A percentile compares a stretch with the other conserved stretches of the same genome.
These are phyloP conservation scores for Talaromyces sp. DNA, from an alignment of 2,329 filamentous ascomycete species.

Conservation along the genomic window DNA sequence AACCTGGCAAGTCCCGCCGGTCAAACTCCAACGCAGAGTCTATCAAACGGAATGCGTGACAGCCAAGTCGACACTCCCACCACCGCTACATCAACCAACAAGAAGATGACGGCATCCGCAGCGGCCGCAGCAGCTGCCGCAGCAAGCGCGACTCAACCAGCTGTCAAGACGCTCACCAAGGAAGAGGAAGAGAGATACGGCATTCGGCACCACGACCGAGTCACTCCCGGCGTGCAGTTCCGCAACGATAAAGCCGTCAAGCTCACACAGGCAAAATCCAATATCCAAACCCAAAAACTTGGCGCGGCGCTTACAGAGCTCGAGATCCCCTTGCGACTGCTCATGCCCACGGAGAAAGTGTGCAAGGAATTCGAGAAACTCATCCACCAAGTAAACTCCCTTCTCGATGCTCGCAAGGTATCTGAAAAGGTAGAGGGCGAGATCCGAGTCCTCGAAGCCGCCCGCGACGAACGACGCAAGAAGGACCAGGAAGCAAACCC, in stretches of 20 bases:
- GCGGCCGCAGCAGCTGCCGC: slow-evolving; percentile 36
- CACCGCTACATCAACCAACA: slow-evolving; percentile 25
- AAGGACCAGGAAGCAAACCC: slow-evolving; percentile 24
- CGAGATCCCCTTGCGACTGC: slow-evolving; percentile 41
- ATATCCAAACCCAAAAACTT: slow-evolving; percentile 47
- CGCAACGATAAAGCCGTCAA: slow-evolving; percentile 59
- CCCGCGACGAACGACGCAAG: slow-evolving; percentile 35
- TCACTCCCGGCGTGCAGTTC: slow-evolving; percentile 83
- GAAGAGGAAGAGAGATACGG: slow-evolving; percentile 78
- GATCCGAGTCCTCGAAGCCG: slow-evolving; percentile 43
- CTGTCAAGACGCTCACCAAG: slow-evolving; percentile 66
- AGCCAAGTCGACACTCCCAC: slow-evolving; percentile 35
- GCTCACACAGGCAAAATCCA: slow-evolving; percentile 47
- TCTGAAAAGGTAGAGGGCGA: slow-evolving; percentile 46
- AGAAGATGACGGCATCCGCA: slow-evolving; percentile 24
- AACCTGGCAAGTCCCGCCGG: slow-evolving; percentile 49
- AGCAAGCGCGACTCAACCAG: slow-evolving; percentile 37
- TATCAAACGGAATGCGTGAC: slow-evolving; percentile 33
- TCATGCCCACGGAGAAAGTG: slow-evolving; percentile 48
- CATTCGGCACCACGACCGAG: slow-evolving; percentile 77
- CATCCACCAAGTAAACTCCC: slow-evolving; percentile 42
- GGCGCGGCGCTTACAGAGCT: slow-evolving; percentile 44
- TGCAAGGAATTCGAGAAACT: slow-evolving; percentile 48
- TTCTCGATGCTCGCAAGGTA: slow-evolving; percentile 46
- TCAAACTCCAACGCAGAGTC: slow-evolving; percentile 43